Evolutionary conservation across 331 rosid species (phyloP).

Genomic region (Malus hybrid): DNA sequence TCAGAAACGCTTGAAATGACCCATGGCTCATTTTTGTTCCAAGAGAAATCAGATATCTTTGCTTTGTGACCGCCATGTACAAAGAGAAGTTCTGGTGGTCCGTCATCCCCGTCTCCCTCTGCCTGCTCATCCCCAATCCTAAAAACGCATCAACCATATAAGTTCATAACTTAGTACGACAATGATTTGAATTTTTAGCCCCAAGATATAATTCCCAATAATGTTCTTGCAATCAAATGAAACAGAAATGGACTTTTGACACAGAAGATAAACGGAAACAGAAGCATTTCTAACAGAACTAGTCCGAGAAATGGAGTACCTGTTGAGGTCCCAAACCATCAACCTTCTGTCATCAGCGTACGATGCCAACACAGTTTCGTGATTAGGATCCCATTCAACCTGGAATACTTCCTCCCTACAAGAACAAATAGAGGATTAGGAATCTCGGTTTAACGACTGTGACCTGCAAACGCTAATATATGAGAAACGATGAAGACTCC

Average conservation of each 20-base stretch:
- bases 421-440: neutral
- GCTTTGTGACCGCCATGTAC: conserved; percentile 87
- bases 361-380: conserved; percentile 76
- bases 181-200: neutral
- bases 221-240: neutral
- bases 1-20: conserved; percentile 80
- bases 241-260: neutral
- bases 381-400: conserved; percentile 99
- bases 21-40: conserved; percentile 80
- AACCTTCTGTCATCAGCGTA: conserved; percentile 83
- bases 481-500: neutral
- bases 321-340: conserved; percentile 94
- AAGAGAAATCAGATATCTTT: conserved; percentile 84
- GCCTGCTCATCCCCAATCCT: conserved; percentile 70
- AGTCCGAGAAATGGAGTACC: conserved; percentile 26
- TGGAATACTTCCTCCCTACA: conserved; percentile 86
- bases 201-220: neutral
- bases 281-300: neutral
- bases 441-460: neutral
- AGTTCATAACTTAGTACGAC: neutral
- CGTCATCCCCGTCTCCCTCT: conserved; percentile 80
- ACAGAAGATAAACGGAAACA: neutral
- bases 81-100: conserved; percentile 85
- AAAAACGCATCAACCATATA: neutral
- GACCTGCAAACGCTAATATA: too few species aligned